Percentiles rank a stretch among this genome's conserved stretches.
phyloP scores from a whole-genome alignment of 306 rosid genomes.

The Heteromeles arbutifolia region DNA sequence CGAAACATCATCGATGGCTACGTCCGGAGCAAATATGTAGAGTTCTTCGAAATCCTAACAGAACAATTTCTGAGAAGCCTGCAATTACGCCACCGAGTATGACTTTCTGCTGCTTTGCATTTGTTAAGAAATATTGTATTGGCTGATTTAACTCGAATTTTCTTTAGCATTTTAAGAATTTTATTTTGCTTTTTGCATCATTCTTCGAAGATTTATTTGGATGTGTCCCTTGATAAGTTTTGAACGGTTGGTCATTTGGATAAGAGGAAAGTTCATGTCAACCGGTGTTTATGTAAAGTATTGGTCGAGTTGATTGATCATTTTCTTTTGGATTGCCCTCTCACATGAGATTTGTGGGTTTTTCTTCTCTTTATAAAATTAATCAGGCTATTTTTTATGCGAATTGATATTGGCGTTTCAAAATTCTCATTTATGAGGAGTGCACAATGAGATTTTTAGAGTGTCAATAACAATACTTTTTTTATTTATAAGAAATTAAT shows the following conservation, averaged over 20 bases:
- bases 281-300: background rate
- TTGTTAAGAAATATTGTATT: background rate
- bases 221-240: background rate
- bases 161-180: too few relatives aligned
- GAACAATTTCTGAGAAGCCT: slow-evolving; percentile 59
- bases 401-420: too few relatives aligned
- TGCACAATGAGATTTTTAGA: too few relatives aligned
- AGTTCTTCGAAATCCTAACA: slow-evolving; percentile 51
- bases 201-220: background rate
- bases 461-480: too few relatives aligned
- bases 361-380: too few relatives aligned
- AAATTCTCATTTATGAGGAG: too few relatives aligned
- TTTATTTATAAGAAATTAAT: background rate
- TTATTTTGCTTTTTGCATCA: too few relatives aligned
- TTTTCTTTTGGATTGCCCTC: background rate
- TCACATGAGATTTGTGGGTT: background rate
- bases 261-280: background rate
- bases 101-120: slow-evolving; percentile 7
- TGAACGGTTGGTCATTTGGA: background rate
- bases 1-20: slow-evolving; percentile 72
- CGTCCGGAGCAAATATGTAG: slow-evolving; percentile 81
- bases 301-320: background rate
- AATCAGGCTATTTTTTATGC: too few relatives aligned
- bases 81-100: slow-evolving; percentile 64
- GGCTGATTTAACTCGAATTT: too few relatives aligned